These are phyloP conservation scores for Aspergillus sp. DNA, from an alignment of 2,329 filamentous ascomycete genomes.

Conservation along the genomic window DNA sequence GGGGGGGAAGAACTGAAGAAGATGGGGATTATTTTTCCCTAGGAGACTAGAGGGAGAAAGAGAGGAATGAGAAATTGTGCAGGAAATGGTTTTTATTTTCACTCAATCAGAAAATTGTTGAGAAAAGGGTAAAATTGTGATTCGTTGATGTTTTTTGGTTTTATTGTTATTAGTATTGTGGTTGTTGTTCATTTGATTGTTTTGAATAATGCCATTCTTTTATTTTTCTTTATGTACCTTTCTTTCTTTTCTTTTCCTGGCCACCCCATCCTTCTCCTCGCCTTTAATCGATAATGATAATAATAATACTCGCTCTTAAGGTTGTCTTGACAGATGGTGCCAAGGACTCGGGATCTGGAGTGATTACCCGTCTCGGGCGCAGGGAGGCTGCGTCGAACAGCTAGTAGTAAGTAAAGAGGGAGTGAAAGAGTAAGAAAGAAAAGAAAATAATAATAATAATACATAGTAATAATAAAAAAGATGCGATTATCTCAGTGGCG, in stretches of 20 bases:
- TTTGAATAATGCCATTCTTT: too few species aligned
- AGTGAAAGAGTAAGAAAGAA: neutral
- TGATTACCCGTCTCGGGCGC: constrained; percentile 15
- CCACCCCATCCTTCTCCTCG: constrained; percentile 1
- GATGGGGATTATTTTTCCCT: too few species aligned
- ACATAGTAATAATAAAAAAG: neutral
- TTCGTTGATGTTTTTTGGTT: too few species aligned
- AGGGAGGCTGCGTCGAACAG: neutral
- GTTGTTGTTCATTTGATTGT: too few species aligned
- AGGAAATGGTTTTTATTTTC: too few species aligned
- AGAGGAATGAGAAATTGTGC: too few species aligned
- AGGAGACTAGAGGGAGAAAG: too few species aligned
- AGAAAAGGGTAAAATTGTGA: too few species aligned
- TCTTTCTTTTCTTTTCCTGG: neutral
- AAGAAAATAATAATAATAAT: neutral
- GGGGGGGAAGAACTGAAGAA: neutral
- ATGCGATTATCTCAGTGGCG: constrained; percentile 11
- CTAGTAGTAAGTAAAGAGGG: neutral
- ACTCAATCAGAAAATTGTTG: too few species aligned
- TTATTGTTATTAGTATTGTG: too few species aligned
- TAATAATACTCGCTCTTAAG: constrained; percentile 20
- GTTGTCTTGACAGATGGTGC: constrained; percentile 33
- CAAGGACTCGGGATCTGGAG: constrained; percentile 23
- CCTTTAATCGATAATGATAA: neutral
- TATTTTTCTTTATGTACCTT: neutral